These are phyloP conservation scores for Aurantiochytrium sp. DNA, from an alignment of 108 stramenopile genomes.

Conservation along the genomic window DNA sequence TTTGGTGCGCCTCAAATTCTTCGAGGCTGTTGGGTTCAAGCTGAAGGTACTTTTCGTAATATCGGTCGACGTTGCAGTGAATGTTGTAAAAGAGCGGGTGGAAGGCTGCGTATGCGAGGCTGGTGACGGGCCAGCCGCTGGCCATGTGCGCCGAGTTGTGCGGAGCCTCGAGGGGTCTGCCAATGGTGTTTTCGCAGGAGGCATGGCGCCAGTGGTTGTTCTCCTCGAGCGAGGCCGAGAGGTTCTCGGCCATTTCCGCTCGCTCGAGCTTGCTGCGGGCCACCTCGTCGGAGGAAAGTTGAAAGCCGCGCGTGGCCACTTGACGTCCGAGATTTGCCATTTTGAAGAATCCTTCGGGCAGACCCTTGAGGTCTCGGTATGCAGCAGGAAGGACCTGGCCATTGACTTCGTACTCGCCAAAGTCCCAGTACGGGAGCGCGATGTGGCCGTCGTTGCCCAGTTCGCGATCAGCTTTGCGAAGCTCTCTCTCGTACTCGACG, in stretches of 20 bases:
- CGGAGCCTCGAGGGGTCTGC: not conserved
- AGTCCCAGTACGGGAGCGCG: constrained; percentile 14
- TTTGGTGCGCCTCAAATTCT: too few species aligned
- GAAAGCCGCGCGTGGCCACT: not conserved
- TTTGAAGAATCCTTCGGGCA: not conserved
- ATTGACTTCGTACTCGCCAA: not conserved
- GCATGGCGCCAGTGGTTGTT: not conserved
- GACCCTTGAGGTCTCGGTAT: not conserved
- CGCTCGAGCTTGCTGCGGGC: not conserved
- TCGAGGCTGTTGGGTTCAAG: not conserved
- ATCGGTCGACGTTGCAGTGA: constrained; percentile 8
- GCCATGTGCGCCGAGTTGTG: constrained; percentile 1
- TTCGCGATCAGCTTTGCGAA: not conserved
- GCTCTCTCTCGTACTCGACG: not conserved
- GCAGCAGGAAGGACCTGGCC: not conserved
- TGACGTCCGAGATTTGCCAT: not conserved
- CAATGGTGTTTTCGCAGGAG: not conserved
- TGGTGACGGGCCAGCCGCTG: not conserved
- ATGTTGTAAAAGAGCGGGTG: not conserved
- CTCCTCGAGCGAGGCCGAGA: not conserved
- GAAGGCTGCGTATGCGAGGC: not conserved
- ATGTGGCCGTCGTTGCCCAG: not conserved
- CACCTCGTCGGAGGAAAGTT: not conserved
- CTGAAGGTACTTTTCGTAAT: not conserved
- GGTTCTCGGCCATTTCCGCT: not conserved